A percentile compares a stretch with the other conserved stretches of the same genome.
These are phyloP conservation scores for Auriscalpium orientale DNA, from an alignment of 768 basidiomycete genomes.

Conservation along the genomic window DNA sequence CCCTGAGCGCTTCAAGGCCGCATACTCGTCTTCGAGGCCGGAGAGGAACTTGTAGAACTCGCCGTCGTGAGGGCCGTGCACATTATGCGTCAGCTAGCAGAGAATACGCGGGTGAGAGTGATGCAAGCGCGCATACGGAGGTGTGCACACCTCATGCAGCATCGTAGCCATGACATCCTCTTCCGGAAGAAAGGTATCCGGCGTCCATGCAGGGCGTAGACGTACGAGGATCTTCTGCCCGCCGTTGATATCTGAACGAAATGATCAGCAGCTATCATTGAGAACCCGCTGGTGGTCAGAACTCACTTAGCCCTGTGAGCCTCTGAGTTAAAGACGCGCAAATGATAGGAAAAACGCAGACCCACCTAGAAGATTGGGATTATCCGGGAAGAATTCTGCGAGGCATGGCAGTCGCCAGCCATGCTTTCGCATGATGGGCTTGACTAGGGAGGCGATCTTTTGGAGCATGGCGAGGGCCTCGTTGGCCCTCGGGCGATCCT, in stretches of 20 bases:
- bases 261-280: background rate
- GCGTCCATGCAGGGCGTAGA: constrained; percentile 61
- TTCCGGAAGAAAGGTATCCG: constrained; percentile 67
- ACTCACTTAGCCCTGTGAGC: constrained; percentile 16
- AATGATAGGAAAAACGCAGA: background rate
- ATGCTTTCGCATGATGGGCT: constrained; percentile 89
- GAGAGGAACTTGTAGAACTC: constrained; percentile 69
- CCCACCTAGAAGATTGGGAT: constrained; percentile 65
- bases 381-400: constrained; percentile 84
- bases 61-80: constrained; percentile 86
- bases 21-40: constrained; percentile 78
- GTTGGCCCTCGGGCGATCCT: constrained; percentile 56
- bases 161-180: constrained; percentile 75
- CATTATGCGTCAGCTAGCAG: constrained; percentile 74
- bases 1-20: constrained; percentile 67
- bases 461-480: constrained; percentile 63
- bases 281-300: background rate
- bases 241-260: constrained; percentile 55
- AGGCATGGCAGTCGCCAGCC: constrained; percentile 72
- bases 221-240: constrained; percentile 82
- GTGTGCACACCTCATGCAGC: constrained; percentile 69
- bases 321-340: background rate
- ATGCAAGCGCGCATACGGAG: background rate
- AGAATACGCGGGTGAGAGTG: background rate
- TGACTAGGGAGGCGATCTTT: constrained; percentile 70